Base-by-base conservation (phyloP, 768 basidiomycete genomes). In the Tricholoma matsutake region DNA sequence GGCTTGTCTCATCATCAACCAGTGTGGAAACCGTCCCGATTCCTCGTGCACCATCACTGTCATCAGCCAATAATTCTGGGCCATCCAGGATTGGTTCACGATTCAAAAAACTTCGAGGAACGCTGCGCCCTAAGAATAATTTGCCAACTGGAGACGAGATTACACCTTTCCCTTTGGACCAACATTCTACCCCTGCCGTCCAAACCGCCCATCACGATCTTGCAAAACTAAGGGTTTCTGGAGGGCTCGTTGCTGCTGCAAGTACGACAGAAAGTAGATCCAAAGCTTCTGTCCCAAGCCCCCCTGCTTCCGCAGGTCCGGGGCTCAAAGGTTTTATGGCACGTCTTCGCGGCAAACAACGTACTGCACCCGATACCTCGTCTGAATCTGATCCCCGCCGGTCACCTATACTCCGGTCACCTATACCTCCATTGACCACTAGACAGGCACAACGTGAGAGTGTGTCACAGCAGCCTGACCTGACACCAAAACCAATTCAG, bases 241-340 rank as follows among this genome's bases (percentile, higher is more conserved):
- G 75, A 34, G 72, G 65, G 39, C 71, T 74, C 25, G 65, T 67
- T 51, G 63, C 77, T 51, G 63, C 77, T 5, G 66, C 77, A 10
- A 83, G 81, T 63, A 78, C 84, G 7, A 80, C 79, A 3, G 88
- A 90, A 54, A 66, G 76, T 16, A 75, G 84, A 64, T 80, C 82
- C 61, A 88, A 85, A 69, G 78, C 83, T 3, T 73, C 83, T 18
- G 71, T 83, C 31, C 73, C 84, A 1, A 84, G 82, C 61, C 87
- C 88, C n/a, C 86, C 88, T 65, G 83, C 89, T 3, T 85, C 87
- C 20, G 83, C 88, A 28, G 80, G 86, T 18, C 91, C 91, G 34
- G 87, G 90, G 20, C 68, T 93, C 25, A 90, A 85, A 71, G 87
- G 91, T 13, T 87, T 94, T 72, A 92, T 94, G 83, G 84, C 90